Base-by-base conservation (phyloP, 2,329 filamentous ascomycete species). In the Rhynchosporium graminicola region DNA sequence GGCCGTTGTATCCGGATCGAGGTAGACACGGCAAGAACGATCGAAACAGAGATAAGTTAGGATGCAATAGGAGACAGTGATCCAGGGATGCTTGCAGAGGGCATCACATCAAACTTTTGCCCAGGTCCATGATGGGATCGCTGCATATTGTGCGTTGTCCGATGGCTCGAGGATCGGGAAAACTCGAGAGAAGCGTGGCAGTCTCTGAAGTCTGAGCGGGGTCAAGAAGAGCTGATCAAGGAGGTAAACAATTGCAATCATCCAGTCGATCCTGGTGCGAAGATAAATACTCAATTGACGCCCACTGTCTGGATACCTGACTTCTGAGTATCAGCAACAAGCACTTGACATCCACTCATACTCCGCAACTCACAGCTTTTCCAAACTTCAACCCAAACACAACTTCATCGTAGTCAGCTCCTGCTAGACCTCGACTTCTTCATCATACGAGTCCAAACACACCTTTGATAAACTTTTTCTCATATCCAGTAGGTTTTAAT, bases 91-190 rank as follows among this genome's bases (percentile, higher is more conserved):
- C n/a, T 47, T 60, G 57, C 62, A 57, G n/a, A 57, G 43, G 36
- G 36, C 57, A 57, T 56, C 57, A 60, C 33, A 56, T 57, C 38
- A 13, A 36, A 33, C 36, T 9, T 52, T n/a, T 48, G 46, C 40
- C 54, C 45, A 58, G 46, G 54, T 60, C 56, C 57, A 51, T 61
- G 58, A 66, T 64, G 48, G 56, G 61, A 60, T 62, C 57, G 57
- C 61, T 70, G 69, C 66, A 70, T 61, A 31, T 65, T 65, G 63
- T 71, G 65, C 64, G 62, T 71, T 64, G 69, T 69, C 61, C 68
- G 63, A 66, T 69, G 67, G 61, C 42, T 68, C 57, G 59, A 66
- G 59, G 64, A 38, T 33, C 55, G 57, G 60, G 62, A 57, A 57
- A 61, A 62, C 58, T 60, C 38, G 56, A 36, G 26, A 20, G 26